phyloP scores from a whole-genome alignment of 1,284 basidiomycete genomes.

The Cystobasidium sp. region DNA sequence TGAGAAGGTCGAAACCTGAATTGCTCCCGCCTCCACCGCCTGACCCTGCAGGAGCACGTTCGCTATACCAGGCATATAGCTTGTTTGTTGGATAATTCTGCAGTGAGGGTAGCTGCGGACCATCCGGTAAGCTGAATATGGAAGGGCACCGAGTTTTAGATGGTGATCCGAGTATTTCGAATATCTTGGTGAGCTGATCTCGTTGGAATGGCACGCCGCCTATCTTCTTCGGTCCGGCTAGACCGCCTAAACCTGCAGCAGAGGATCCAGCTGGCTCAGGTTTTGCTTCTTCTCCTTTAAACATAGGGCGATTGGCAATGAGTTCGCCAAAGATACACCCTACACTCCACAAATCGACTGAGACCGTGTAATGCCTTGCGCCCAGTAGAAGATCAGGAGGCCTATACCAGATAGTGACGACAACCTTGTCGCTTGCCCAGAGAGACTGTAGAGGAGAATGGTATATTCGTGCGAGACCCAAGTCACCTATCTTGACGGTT shows the following conservation, averaged over 20 bases:
- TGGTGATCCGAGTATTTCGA: conserved; percentile 91
- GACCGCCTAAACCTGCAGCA: conserved; percentile 20
- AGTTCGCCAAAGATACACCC: conserved; percentile 96
- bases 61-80: conserved; percentile 74
- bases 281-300: conserved; percentile 99
- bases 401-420: conserved; percentile 99
- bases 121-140: conserved; percentile 85
- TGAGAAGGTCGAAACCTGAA: conserved; percentile 80
- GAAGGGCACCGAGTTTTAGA: conserved; percentile 84
- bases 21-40: conserved; percentile 51
- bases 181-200: conserved; percentile 92
- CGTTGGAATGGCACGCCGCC: conserved; percentile 80
- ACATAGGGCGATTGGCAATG: conserved; percentile 89
- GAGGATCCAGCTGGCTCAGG: conserved; percentile 56
- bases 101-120: conserved; percentile 76
- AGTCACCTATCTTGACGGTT: conserved; percentile 95
- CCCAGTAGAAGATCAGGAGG: conserved; percentile 94
- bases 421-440: conserved; percentile 84
- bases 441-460: conserved; percentile 83
- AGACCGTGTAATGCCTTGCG: conserved; percentile 81
- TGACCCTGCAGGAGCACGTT: conserved; percentile 48
- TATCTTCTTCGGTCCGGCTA: conserved; percentile 35
- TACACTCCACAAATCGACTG: conserved; percentile 92
- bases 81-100: conserved; percentile 70
- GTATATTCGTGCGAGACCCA: conserved; percentile 88